These are phyloP conservation scores for Inosperma sp. DNA, from an alignment of 768 basidiomycete species.

Conservation along the genomic window DNA sequence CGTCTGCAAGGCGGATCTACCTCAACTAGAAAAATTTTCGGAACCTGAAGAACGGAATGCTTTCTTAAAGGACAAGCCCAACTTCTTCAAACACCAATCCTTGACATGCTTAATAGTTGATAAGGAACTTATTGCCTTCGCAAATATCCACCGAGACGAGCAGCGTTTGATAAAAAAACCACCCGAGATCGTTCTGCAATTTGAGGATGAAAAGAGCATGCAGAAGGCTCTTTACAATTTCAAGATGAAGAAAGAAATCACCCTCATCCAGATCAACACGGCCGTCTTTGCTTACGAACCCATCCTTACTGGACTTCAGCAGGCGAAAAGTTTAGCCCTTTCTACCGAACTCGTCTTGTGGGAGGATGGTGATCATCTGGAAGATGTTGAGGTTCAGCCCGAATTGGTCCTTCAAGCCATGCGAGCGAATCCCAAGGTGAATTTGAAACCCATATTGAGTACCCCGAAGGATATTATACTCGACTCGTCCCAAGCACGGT, in stretches of 20 bases:
- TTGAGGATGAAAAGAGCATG: constrained; percentile 41
- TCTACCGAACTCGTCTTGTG: constrained; percentile 51
- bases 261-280: constrained; percentile 54
- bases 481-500: constrained; percentile 46
- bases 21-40: constrained; percentile 31
- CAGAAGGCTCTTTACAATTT: constrained; percentile 38
- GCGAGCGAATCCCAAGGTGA: constrained; percentile 28
- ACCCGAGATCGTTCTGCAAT: constrained; percentile 49
- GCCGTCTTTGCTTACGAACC: constrained; percentile 62
- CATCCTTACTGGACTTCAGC: constrained; percentile 51
- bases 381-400: constrained; percentile 9
- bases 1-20: constrained; percentile 32
- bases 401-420: constrained; percentile 27
- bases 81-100: constrained; percentile 50
- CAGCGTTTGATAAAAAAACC: constrained; percentile 42
- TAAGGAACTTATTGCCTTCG: constrained; percentile 46
- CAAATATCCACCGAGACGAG: constrained; percentile 51
- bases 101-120: constrained; percentile 49
- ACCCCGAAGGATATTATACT: constrained; percentile 40
- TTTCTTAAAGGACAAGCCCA: constrained; percentile 36
- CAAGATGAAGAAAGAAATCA: constrained; percentile 32
- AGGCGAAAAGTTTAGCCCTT: constrained; percentile 42
- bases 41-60: constrained; percentile 33
- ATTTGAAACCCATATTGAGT: constrained; percentile 38
- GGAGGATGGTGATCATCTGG: constrained; percentile 27